Conservation (phyloP, 2,329 filamentous ascomycete species). For the Botryosphaeria dothidea region DNA sequence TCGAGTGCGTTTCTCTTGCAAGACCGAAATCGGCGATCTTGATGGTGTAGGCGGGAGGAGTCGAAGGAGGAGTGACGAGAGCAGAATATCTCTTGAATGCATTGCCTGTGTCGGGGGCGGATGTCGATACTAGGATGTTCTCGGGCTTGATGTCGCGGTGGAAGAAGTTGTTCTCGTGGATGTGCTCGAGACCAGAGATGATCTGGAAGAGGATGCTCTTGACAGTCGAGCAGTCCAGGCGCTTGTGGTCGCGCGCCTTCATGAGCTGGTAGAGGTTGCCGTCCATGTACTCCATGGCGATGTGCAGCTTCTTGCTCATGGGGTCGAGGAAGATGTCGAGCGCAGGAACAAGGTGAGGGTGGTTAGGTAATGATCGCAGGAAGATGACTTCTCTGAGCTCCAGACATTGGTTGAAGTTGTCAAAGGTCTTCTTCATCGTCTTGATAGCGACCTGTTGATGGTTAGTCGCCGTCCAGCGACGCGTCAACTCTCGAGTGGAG, state of each 20-base stretch:
- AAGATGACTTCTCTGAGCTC: slow-evolving; percentile 98
- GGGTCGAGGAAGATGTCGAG: slow-evolving; percentile 98
- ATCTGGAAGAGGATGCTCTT: slow-evolving; percentile 99
- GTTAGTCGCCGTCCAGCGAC: slow-evolving; percentile 10
- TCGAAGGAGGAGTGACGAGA: slow-evolving; percentile 91
- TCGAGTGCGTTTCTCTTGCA: slow-evolving; percentile 95
- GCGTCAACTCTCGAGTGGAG: not conserved
- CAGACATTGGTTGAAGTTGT: slow-evolving; percentile 84
- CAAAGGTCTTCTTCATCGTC: slow-evolving; percentile 99
- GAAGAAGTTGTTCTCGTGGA: slow-evolving; percentile 96
- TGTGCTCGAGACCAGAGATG: slow-evolving; percentile 92
- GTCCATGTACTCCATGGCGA: slow-evolving; percentile 99
- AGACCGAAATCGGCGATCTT: slow-evolving; percentile 99
- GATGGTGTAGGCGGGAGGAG: slow-evolving; percentile 89
- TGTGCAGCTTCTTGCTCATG: slow-evolving; percentile 93
- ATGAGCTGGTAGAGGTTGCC: slow-evolving; percentile 98
- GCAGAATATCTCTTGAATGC: slow-evolving; percentile 92
- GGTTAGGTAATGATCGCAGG: slow-evolving; percentile 80
- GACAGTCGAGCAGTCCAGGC: slow-evolving; percentile 82
- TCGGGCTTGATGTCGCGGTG: slow-evolving; percentile 99
- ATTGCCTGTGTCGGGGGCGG: slow-evolving; percentile 76
- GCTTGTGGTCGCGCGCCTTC: slow-evolving; percentile 97
- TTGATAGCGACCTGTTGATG: slow-evolving; percentile 85
- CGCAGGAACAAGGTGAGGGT: slow-evolving; percentile 92
- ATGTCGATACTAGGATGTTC: slow-evolving; percentile 95